Conservation (phyloP, 177 flowering plant species). For the Vitis hybrid region DNA sequence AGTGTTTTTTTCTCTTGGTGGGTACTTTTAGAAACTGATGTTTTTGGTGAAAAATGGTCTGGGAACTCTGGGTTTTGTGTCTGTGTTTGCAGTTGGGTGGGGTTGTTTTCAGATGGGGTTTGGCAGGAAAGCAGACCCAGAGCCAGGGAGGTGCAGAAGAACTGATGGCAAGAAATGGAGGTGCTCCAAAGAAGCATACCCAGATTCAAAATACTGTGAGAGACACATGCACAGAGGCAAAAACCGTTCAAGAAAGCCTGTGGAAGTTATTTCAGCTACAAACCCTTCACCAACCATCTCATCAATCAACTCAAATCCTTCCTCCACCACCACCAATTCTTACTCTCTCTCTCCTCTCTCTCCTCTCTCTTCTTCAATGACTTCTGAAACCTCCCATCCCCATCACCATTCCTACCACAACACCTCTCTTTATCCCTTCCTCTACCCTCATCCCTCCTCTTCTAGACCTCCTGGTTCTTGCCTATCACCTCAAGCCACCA, state of each 20-base stretch:
- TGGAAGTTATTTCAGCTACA: slow-evolving; percentile 34
- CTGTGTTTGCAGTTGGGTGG: slow-evolving; percentile 46
- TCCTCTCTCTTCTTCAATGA: slow-evolving; percentile 7
- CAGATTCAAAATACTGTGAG: slow-evolving; percentile 71
- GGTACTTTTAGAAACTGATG: slow-evolving; percentile 1
- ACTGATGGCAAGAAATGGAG: slow-evolving; percentile 84
- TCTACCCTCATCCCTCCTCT: slow-evolving; percentile 24
- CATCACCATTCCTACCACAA: slow-evolving; percentile 10
- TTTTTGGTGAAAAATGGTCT: slow-evolving; percentile 1
- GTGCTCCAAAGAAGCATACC: slow-evolving; percentile 60
- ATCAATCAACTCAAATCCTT: not conserved
- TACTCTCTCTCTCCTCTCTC: slow-evolving; percentile 14
- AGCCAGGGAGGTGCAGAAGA: slow-evolving; percentile 82
- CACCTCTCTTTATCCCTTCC: slow-evolving; percentile 12
- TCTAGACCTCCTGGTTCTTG: slow-evolving; percentile 22
- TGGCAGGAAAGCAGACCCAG: slow-evolving; percentile 68
- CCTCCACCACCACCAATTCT: not conserved
- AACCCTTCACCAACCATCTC: not conserved
- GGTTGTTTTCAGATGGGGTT: slow-evolving; percentile 58
- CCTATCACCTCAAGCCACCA: slow-evolving; percentile 21
- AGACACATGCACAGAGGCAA: slow-evolving; percentile 70
- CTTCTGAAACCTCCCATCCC: slow-evolving; percentile 9
- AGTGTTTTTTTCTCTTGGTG: not conserved
- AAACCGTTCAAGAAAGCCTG: slow-evolving; percentile 72
- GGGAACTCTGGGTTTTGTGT: not conserved